Base-by-base conservation (phyloP, 208 protist species). In the Leishmania martiniquensis region DNA sequence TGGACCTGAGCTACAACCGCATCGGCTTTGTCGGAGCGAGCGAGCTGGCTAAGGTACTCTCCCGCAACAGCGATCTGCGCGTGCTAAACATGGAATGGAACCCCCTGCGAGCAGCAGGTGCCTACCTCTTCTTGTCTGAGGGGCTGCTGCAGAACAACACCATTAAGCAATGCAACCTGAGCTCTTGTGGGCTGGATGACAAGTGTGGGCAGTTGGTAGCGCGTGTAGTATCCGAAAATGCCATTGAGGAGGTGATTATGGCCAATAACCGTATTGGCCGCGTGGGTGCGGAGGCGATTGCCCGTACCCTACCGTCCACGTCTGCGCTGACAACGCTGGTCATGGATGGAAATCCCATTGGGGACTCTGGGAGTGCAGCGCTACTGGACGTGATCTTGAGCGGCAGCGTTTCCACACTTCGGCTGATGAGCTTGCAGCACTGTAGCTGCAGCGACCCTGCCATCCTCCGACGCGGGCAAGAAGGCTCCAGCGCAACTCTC, bases 81-180 rank as follows among this genome's bases (percentile, higher is more conserved):
- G 83, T 91, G 77, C 78, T 98, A 45, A 97, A 97, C 78, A 45
- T 97, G n/a, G 91, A 98, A 81, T 96, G 93, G 90, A 98, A 98
- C 77, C 66, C 84, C n/a, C 89, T 98, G 75, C 84, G 91, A 37
- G 83, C 84, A 13, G 84, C 85, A 22, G 93, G 90, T 32, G 85
- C 84, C 62, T 63, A 89, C 25, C 66, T 87, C 15, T 75, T 98
- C 59, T 77, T 98, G 59, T 83, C 74, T 22, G 90, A 98, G 42
- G 93, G 95, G 54, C 79, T 98, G 44, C 78, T 96, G 47, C 68
- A 88, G 42, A 98, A 97, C 82, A 97, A 97, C 83, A 98, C 95
- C 13, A 89, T 98, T 72, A 96, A 95, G 72, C 85, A 85, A 37
- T 93, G 95, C 80, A 97, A 96, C 80, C 65, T 98, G 47, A 93